phyloP scores from a whole-genome alignment of 331 rosid species.

The Quercus lobata region DNA sequence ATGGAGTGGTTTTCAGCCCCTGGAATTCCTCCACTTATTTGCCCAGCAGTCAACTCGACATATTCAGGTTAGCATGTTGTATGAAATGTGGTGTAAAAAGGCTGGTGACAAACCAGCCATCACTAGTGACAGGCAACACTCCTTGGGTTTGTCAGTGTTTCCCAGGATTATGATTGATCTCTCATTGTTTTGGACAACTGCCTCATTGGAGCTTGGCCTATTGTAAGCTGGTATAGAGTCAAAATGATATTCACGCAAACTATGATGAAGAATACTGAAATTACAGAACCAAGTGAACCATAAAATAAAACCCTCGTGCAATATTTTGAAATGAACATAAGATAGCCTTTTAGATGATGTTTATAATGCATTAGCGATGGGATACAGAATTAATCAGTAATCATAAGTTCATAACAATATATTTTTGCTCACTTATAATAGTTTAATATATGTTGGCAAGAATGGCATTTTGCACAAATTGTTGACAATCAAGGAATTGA shows the following conservation, averaged over 20 bases:
- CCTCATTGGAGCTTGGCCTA: not conserved
- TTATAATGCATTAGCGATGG: no score
- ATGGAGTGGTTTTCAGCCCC: no score
- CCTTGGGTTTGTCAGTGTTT: not conserved
- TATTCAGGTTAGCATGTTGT: constrained; percentile 39
- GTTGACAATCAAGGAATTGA: no score
- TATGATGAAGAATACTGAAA: not conserved
- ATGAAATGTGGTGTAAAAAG: not conserved
- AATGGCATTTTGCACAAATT: no score
- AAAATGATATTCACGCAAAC: not conserved
- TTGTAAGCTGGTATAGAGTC: not conserved
- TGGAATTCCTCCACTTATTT: constrained; percentile 30
- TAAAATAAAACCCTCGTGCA: not conserved
- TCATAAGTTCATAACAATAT: not conserved
- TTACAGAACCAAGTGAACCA: not conserved
- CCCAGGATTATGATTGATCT: not conserved
- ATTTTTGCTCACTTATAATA: not conserved
- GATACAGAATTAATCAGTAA: not conserved
- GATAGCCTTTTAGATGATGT: no score
- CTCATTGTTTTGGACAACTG: not conserved
- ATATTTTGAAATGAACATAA: no score
- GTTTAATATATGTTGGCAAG: not conserved
- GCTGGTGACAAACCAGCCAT: not conserved
- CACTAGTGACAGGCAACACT: not conserved
- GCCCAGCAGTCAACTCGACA: constrained; percentile 32